Percentiles rank a stretch among this genome's conserved stretches.
Evolutionary conservation across 345 rosid genomes (phyloP).

Genomic region (Eutrema japonicum): DNA sequence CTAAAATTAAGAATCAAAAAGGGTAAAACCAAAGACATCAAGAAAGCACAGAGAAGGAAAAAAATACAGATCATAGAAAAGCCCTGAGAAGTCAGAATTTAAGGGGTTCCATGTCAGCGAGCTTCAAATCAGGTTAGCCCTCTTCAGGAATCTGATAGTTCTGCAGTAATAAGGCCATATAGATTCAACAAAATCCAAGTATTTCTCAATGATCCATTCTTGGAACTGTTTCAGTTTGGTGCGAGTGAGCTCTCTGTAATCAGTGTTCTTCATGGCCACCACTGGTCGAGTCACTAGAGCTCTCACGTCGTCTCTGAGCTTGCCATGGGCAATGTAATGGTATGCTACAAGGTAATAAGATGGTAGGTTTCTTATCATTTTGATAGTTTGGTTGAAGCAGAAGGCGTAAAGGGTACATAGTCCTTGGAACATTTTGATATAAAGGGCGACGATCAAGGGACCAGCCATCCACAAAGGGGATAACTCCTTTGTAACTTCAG

Average conservation of each 20-base stretch:
- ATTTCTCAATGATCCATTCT: conserved; percentile 69
- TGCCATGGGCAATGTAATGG: conserved; percentile 60
- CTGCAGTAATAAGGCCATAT: conserved; percentile 97
- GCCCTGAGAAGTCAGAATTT: conserved; percentile 28
- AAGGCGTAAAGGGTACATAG: conserved; percentile 70
- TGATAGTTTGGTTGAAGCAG: conserved; percentile 70
- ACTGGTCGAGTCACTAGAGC: conserved; percentile 60
- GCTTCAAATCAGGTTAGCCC: conserved; percentile 72
- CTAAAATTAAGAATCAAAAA: conserved; percentile 38
- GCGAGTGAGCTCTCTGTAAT: conserved; percentile 62
- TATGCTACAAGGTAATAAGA: conserved; percentile 54
- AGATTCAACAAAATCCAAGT: conserved; percentile 80
- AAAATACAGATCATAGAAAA: conserved; percentile 30
- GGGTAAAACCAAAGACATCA: conserved; percentile 22
- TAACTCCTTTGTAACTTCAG: conserved; percentile 80
- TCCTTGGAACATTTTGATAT: conserved; percentile 69
- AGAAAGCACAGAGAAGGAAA: neutral
- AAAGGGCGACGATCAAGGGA: conserved; percentile 68
- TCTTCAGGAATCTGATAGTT: conserved; percentile 91
- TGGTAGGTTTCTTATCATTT: conserved; percentile 61
- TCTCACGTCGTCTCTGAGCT: conserved; percentile 60
- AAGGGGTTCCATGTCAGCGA: conserved; percentile 20
- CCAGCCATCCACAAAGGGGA: conserved; percentile 82
- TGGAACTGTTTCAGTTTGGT: conserved; percentile 58
- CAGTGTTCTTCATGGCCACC: conserved; percentile 61